phyloP scores from a whole-genome alignment of 2,329 filamentous ascomycete genomes.

The Colletotrichum lupini region DNA sequence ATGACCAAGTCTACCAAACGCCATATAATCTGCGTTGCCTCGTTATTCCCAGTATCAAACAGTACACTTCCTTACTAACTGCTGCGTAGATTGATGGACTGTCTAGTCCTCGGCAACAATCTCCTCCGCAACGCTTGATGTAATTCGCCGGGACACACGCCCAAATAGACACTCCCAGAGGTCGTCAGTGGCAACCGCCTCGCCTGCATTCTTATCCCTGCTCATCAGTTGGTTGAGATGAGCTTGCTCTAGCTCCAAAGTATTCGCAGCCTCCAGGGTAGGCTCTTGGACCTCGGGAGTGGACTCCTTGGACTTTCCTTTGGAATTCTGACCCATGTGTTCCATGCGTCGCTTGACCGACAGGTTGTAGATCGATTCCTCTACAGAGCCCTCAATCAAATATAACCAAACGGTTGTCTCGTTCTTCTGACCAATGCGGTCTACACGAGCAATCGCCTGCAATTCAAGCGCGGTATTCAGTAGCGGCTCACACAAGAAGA shows the following conservation, averaged over 20 bases:
- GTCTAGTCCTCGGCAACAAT: neutral
- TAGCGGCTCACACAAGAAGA: conserved; percentile 93
- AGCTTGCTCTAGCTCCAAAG: conserved; percentile 82
- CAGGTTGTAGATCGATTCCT: conserved; percentile 90
- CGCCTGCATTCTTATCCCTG: conserved; percentile 77
- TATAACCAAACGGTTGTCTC: conserved; percentile 97
- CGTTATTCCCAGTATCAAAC: neutral
- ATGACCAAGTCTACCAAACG: neutral
- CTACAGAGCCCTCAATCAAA: conserved; percentile 88
- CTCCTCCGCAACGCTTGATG: conserved; percentile 6
- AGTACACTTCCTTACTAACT: neutral
- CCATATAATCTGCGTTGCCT: conserved; percentile 1
- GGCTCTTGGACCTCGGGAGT: conserved; percentile 65
- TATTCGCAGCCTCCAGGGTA: conserved; percentile 84
- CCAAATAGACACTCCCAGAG: conserved; percentile 93
- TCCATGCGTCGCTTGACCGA: conserved; percentile 82
- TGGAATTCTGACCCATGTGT: conserved; percentile 71
- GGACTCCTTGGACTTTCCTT: conserved; percentile 52
- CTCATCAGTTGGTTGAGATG: conserved; percentile 77
- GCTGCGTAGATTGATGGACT: too few relatives aligned
- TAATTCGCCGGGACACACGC: conserved; percentile 50
- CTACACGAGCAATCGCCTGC: conserved; percentile 93
- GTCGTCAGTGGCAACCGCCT: conserved; percentile 81
- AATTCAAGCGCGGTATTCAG: conserved; percentile 94
- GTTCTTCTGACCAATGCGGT: conserved; percentile 90